Evolutionary conservation across 140 eudicot species (phyloP).

Genomic region (Oenanthe javanica): DNA sequence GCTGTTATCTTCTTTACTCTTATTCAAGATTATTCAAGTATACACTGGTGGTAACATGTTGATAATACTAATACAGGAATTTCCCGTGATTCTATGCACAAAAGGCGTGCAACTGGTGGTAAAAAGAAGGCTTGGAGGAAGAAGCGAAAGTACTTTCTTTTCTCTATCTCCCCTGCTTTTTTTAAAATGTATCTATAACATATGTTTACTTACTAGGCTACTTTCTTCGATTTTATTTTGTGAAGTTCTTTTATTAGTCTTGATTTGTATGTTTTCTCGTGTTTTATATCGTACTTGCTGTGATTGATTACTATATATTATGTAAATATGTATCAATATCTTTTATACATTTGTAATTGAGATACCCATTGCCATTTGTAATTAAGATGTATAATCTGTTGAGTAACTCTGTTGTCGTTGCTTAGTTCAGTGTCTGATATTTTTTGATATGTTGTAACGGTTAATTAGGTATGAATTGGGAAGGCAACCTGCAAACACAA

Average conservation of each 20-base stretch:
- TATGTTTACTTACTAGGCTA: too few species aligned
- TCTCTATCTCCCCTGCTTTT: too few species aligned
- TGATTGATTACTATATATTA: neutral
- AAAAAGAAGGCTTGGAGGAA: neutral
- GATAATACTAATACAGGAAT: neutral
- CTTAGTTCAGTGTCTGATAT: neutral
- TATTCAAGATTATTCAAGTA: too few species aligned
- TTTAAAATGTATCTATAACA: too few species aligned
- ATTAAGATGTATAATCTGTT: neutral
- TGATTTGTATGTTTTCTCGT: too few species aligned
- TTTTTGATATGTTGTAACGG: too few species aligned
- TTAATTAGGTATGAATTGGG: constrained; percentile 72
- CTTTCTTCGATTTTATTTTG: neutral
- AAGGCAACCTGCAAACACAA: constrained; percentile 47
- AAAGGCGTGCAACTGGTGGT: neutral
- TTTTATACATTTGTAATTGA: neutral
- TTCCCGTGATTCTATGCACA: neutral
- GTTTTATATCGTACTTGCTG: neutral
- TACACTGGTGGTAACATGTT: too few species aligned
- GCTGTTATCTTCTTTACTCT: neutral
- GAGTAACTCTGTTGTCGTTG: neutral
- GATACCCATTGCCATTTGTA: neutral
- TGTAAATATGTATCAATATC: neutral
- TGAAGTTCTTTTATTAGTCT: neutral
- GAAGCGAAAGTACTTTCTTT: neutral